phyloP scores from a whole-genome alignment of 179 eudicot species.

The Spinacia oleracea region DNA sequence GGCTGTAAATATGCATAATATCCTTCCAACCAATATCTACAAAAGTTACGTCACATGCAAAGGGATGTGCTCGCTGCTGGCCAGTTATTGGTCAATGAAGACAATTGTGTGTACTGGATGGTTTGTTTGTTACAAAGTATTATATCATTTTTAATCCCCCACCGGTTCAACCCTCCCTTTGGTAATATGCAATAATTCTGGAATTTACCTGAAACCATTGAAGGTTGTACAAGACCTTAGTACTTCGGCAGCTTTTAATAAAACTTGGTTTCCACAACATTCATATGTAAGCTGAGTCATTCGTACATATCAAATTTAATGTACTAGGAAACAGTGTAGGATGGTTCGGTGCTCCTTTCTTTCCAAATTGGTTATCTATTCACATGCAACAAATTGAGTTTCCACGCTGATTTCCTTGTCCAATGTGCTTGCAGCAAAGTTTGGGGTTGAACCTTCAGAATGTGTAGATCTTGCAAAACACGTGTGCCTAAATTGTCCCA shows the following conservation, averaged over 20 bases:
- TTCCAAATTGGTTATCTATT: neutral
- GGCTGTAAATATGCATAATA: neutral
- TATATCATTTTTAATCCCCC: too few species aligned
- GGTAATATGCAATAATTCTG: neutral
- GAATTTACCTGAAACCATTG: neutral
- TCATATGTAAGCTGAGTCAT: neutral
- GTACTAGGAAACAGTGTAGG: neutral
- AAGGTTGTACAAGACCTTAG: neutral
- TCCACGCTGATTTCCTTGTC: neutral
- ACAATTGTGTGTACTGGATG: neutral
- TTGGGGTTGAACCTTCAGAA: slow-evolving; percentile 83
- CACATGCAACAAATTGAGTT: neutral
- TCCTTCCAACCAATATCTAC: neutral
- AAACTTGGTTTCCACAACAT: neutral
- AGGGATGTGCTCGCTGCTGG: neutral
- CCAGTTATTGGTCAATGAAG: neutral
- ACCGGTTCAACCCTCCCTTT: neutral
- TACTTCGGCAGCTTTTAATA: neutral
- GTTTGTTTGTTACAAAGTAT: too few species aligned
- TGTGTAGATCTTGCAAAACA: slow-evolving; percentile 89
- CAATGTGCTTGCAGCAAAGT: slow-evolving; percentile 67
- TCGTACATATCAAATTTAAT: neutral
- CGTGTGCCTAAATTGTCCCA: slow-evolving; percentile 67
- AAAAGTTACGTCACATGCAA: neutral
- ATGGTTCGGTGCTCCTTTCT: neutral